Base-by-base conservation (phyloP, 192 early-diverging fungal species). In the Coemansia sp. region DNA sequence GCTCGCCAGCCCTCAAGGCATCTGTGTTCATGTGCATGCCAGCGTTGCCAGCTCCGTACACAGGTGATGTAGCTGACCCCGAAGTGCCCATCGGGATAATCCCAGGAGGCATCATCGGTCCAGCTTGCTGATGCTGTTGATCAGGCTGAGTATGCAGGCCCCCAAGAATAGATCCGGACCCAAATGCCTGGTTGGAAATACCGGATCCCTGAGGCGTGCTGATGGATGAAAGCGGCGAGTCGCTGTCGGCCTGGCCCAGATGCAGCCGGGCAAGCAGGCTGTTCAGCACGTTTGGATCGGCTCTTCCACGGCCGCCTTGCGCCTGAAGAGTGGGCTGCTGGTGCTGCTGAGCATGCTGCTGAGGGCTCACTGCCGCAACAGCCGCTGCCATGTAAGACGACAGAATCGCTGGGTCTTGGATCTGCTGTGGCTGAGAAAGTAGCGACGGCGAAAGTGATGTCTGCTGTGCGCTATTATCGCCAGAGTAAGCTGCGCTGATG, bases 211-310 rank as follows among this genome's bases (percentile, higher is more conserved):
- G 51, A 14, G 62, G 62, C 12, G 33, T 69, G 60, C 54, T 20
- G 22, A 60, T 61, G 6, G 59, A 52, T 5, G 66, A 42, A 30
- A 49, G 67, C 7, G 60, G 36, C 25, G 45, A 62, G 7, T 38
- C 60, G 51, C 60, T n/a, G 3, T 64, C 61, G 31, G 65, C 52
- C 28, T 66, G 56, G 14, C 69, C 72, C 56, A 80, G 33, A 18
- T 74, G 72, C 62, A 80, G 30, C 3, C 72, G 72, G 25, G 77
- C 62, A 18, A 80, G 68, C 20, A 80, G 36, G 50, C 77, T 71
- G 30, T 66, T 80, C 25, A 80, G 68, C 17, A 69, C 77, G 56
- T 68, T 67, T 0, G 70, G 63, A 28, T 78, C 71, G 12, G 70
- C 11, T 12, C 71, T 66, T n/a, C 66, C 59, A n/a, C 58, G 64